These are phyloP conservation scores for Phytophthora europaea DNA, from an alignment of 352 stramenopile species.

Conservation along the genomic window DNA sequence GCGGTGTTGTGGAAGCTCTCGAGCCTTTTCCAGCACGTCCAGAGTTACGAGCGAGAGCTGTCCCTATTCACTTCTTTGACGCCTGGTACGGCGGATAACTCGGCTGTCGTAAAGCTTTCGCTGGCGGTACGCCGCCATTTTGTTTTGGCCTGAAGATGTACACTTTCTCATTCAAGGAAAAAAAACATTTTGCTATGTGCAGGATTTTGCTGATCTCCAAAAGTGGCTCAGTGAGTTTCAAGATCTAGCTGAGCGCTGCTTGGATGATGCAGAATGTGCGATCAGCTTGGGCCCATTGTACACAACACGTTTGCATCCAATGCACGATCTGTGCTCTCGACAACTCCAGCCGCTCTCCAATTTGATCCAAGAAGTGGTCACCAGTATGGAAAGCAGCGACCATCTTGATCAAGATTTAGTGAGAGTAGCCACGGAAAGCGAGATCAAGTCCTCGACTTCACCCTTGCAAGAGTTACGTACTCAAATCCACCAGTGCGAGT, in stretches of 20 bases:
- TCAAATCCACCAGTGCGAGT: slow-evolving; percentile 34
- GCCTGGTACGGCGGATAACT: background rate
- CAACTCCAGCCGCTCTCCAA: slow-evolving; percentile 30
- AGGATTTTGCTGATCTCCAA: slow-evolving; percentile 29
- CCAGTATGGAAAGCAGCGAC: background rate
- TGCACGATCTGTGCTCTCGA: slow-evolving; percentile 5
- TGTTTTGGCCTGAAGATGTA: background rate
- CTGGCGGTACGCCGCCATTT: slow-evolving; percentile 14
- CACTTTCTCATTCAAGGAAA: background rate
- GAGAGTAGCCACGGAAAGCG: background rate
- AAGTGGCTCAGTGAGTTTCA: slow-evolving; percentile 25
- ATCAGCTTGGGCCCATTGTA: slow-evolving; percentile 1
- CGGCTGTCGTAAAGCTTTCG: slow-evolving; percentile 7
- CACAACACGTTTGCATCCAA: background rate
- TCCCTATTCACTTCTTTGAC: slow-evolving; percentile 10
- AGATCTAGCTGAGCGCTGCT: slow-evolving; percentile 7
- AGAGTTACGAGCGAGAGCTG: slow-evolving; percentile 35
- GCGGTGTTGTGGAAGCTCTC: slow-evolving; percentile 23
- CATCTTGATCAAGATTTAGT: background rate
- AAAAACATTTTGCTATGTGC: background rate
- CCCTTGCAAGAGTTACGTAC: slow-evolving; percentile 24
- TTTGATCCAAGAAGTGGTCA: slow-evolving; percentile 23
- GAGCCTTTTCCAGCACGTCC: slow-evolving; percentile 37
- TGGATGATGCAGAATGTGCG: slow-evolving; percentile 3
- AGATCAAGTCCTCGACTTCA: slow-evolving; percentile 11